Percentiles rank a stretch among this genome's conserved stretches.
These are phyloP conservation scores for Malassezia furfur DNA, from an alignment of 1,284 basidiomycete genomes.

Conservation along the genomic window DNA sequence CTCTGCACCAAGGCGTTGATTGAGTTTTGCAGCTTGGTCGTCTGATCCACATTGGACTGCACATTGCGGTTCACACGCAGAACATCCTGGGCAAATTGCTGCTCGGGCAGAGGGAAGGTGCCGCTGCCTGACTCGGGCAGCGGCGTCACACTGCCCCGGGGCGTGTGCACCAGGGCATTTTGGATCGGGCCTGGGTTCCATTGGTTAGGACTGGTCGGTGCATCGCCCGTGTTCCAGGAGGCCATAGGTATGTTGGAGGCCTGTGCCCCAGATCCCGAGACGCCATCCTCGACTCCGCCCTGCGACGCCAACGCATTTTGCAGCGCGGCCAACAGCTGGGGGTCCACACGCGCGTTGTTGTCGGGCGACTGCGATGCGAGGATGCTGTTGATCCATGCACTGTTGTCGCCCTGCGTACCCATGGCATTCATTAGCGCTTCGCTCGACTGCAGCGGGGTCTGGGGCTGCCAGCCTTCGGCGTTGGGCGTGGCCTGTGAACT, in stretches of 20 bases:
- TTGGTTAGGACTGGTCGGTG: background rate
- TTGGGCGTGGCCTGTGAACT: background rate
- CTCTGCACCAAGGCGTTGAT: slow-evolving; percentile 65
- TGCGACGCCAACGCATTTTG: slow-evolving; percentile 24
- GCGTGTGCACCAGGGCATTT: background rate
- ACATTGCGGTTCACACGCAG: slow-evolving; percentile 56
- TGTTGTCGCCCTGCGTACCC: slow-evolving; percentile 16
- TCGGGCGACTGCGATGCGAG: background rate
- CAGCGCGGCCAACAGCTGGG: slow-evolving; percentile 30
- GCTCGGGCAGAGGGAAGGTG: background rate
- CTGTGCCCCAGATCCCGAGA: background rate
- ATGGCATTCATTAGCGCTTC: slow-evolving; percentile 34
- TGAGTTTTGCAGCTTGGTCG: slow-evolving; percentile 61
- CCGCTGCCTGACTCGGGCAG: background rate
- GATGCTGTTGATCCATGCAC: background rate
- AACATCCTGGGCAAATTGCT: slow-evolving; percentile 44
- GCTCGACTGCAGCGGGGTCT: slow-evolving; percentile 21
- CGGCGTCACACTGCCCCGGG: background rate
- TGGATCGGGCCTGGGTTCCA: background rate
- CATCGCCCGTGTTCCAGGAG: background rate
- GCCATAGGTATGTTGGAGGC: background rate
- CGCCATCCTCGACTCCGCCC: background rate
- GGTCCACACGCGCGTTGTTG: slow-evolving; percentile 19
- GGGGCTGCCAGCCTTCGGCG: background rate
- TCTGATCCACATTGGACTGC: slow-evolving; percentile 61